These are phyloP conservation scores for Schizophyllum commune DNA, from an alignment of 1,284 basidiomycete genomes.

Conservation along the genomic window DNA sequence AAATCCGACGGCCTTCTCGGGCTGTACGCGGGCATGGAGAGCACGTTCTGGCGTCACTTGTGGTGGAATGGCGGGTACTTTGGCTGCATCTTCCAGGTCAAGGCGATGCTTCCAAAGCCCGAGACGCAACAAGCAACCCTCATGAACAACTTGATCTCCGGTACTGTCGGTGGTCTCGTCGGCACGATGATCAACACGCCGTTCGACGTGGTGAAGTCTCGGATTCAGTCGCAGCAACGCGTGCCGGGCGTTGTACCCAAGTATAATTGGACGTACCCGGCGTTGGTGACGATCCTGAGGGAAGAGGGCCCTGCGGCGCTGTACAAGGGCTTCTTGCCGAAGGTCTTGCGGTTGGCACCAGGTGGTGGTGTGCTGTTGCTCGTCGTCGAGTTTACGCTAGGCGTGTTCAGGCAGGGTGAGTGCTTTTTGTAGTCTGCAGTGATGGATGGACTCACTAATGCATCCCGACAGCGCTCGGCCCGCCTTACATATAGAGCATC, in stretches of 20 bases:
- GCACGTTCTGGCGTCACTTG: slow-evolving; percentile 92
- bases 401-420: slow-evolving; percentile 66
- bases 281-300: slow-evolving; percentile 69
- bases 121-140: slow-evolving; percentile 70
- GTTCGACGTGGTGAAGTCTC: slow-evolving; percentile 91
- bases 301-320: slow-evolving; percentile 88
- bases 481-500: slow-evolving; percentile 12
- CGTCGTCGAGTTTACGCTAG: slow-evolving; percentile 81
- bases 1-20: slow-evolving; percentile 76
- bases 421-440: slow-evolving; percentile 7
- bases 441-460: background rate
- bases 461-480: slow-evolving; percentile 12
- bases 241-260: slow-evolving; percentile 68
- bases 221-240: slow-evolving; percentile 77
- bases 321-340: slow-evolving; percentile 92
- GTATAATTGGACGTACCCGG: slow-evolving; percentile 88
- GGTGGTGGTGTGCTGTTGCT: slow-evolving; percentile 93
- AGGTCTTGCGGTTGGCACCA: slow-evolving; percentile 81
- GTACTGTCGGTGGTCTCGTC: slow-evolving; percentile 84
- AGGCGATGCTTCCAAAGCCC: slow-evolving; percentile 74
- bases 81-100: slow-evolving; percentile 84
- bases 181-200: slow-evolving; percentile 81
- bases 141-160: slow-evolving; percentile 89
- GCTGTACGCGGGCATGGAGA: slow-evolving; percentile 89
- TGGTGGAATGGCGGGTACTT: slow-evolving; percentile 96